Conservation (phyloP, 2,329 filamentous ascomycete species). For the Ploettnerulaceae sp. region DNA sequence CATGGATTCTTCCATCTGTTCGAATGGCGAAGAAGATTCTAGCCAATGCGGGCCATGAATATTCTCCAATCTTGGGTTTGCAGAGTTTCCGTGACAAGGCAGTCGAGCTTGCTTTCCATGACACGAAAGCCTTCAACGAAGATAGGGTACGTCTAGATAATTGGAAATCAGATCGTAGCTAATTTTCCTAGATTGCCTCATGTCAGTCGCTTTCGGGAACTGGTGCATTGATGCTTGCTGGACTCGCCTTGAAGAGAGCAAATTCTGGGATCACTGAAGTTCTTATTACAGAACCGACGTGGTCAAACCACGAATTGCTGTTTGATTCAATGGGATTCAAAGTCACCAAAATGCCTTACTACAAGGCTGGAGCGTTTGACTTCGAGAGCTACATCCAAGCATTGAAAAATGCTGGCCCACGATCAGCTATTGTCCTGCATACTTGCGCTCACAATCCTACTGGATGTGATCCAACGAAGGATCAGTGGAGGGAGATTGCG, state of each 20-base stretch:
- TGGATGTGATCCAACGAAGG: conserved; percentile 37
- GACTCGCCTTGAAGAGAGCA: conserved; percentile 29
- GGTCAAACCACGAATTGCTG: conserved; percentile 39
- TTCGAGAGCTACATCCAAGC: conserved; percentile 31
- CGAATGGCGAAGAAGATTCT: conserved; percentile 25
- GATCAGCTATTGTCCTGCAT: conserved; percentile 36
- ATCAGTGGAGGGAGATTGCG: conserved; percentile 34
- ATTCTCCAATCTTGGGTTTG: conserved; percentile 36
- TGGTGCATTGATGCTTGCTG: conserved; percentile 37
- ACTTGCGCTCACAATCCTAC: conserved; percentile 43
- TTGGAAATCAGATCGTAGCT: not conserved
- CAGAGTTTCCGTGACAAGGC: conserved; percentile 34
- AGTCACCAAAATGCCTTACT: conserved; percentile 36
- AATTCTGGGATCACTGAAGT: conserved; percentile 29
- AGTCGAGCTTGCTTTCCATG: conserved; percentile 33
- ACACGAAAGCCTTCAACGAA: conserved; percentile 28
- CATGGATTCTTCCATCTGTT: conserved; percentile 39
- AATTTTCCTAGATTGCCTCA: conserved; percentile 32
- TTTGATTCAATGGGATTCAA: conserved; percentile 35
- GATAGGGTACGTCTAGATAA: conserved; percentile 32
- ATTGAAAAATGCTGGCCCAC: conserved; percentile 29
- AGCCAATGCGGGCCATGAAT: conserved; percentile 34
- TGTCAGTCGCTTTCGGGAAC: conserved; percentile 40
- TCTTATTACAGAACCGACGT: conserved; percentile 40
- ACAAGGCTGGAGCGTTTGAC: conserved; percentile 34